A percentile compares a stretch with the other conserved stretches of the same genome.
phyloP scores from a whole-genome alignment of 2,329 filamentous ascomycete species.

The Claviceps maximensis region DNA sequence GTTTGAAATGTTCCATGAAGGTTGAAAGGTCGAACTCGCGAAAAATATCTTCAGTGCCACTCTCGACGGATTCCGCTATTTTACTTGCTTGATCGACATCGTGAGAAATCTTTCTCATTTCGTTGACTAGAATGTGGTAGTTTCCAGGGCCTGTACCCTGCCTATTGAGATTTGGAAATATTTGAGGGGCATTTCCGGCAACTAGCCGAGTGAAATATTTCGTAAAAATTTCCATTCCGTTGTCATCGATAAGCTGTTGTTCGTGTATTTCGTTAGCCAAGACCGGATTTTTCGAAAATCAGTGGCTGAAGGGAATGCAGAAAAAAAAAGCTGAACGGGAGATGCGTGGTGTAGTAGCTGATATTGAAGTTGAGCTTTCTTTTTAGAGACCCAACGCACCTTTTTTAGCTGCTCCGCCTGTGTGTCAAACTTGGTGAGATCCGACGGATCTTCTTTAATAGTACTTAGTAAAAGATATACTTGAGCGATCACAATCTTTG shows the following conservation, averaged over 20 bases:
- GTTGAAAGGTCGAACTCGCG: constrained; percentile 91
- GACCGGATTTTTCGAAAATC: background rate
- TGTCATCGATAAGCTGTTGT: constrained; percentile 74
- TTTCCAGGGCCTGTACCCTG: constrained; percentile 64
- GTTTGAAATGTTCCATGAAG: constrained; percentile 91
- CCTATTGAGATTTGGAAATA: constrained; percentile 71
- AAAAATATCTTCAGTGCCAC: constrained; percentile 82
- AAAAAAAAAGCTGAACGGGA: background rate
- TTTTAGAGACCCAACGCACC: constrained; percentile 36
- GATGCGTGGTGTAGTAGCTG: background rate
- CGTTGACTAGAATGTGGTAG: constrained; percentile 67
- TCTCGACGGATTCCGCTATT: constrained; percentile 88
- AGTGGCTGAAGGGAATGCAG: background rate
- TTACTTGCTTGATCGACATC: constrained; percentile 74
- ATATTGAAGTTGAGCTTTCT: background rate
- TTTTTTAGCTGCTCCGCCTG: constrained; percentile 87
- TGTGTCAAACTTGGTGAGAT: constrained; percentile 77
- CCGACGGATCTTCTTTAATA: constrained; percentile 79
- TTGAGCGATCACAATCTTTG: constrained; percentile 91
- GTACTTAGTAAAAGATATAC: constrained; percentile 88
- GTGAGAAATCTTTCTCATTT: constrained; percentile 74
- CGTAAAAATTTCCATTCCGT: constrained; percentile 98
- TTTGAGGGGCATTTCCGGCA: constrained; percentile 77
- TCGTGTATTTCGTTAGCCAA: constrained; percentile 10
- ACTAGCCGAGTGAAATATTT: constrained; percentile 92